Evolutionary conservation across 305 asterid species (phyloP).

Genomic region (Rubia occidens): DNA sequence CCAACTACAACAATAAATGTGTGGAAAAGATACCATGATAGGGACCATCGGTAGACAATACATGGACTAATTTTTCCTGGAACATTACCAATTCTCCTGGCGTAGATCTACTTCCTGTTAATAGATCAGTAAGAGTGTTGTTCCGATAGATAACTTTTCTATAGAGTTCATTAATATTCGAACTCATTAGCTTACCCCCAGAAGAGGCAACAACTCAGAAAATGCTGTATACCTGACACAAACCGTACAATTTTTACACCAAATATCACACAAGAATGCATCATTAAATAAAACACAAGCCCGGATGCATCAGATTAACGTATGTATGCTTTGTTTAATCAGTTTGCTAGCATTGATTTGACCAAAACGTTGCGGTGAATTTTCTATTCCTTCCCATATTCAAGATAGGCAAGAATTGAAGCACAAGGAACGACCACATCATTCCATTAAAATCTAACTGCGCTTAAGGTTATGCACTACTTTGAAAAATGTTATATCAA

Average conservation of each 20-base stretch:
- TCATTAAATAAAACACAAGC: background rate
- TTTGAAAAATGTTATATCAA: background rate
- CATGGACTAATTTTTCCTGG: too few relatives aligned
- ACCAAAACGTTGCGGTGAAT: background rate
- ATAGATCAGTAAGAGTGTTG: too few relatives aligned
- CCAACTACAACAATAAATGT: too few relatives aligned
- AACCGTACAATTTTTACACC: conserved; percentile 7
- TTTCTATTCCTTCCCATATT: background rate
- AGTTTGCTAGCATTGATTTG: background rate
- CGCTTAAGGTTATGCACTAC: background rate
- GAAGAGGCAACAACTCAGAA: conserved; percentile 89
- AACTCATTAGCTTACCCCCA: too few relatives aligned
- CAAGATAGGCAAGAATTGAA: background rate
- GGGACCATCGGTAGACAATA: background rate
- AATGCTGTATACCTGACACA: conserved; percentile 78
- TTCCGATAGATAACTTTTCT: too few relatives aligned
- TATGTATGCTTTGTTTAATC: background rate
- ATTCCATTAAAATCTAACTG: background rate
- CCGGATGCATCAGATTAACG: background rate
- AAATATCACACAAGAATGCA: background rate
- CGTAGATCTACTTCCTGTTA: too few relatives aligned
- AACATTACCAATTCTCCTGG: too few relatives aligned
- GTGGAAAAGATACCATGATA: too few relatives aligned
- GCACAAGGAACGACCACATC: background rate
- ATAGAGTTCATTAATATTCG: too few relatives aligned